Percentiles rank a stretch among this genome's conserved stretches.
These are phyloP conservation scores for Thelonectria olida DNA, from an alignment of 2,329 filamentous ascomycete genomes.

Conservation along the genomic window DNA sequence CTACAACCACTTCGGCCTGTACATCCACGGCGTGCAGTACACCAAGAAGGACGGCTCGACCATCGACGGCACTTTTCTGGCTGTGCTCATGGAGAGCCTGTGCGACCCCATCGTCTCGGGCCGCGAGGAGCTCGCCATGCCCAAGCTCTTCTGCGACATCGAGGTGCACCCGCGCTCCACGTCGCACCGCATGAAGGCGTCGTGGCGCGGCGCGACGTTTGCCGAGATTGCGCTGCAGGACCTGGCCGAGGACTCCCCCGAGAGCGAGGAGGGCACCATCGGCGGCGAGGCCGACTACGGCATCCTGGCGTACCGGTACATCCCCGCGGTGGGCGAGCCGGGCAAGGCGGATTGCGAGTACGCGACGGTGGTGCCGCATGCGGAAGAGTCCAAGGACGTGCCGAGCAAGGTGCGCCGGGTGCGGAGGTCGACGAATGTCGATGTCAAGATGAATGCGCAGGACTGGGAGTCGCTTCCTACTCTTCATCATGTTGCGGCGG, in stretches of 20 bases:
- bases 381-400: conserved; percentile 38
- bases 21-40: conserved; percentile 70
- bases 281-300: conserved; percentile 51
- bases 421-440: conserved; percentile 7
- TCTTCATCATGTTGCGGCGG: conserved; percentile 19
- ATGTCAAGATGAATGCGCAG: conserved; percentile 15
- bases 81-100: conserved; percentile 59
- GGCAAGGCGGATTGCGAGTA: conserved; percentile 65
- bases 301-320: conserved; percentile 65
- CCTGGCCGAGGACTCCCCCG: conserved; percentile 9
- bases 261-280: conserved; percentile 18
- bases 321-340: conserved; percentile 61
- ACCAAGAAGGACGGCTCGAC: conserved; percentile 57
- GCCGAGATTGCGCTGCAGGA: conserved; percentile 16
- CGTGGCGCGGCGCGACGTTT: conserved; percentile 24
- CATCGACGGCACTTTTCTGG: conserved; percentile 62
- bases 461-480: conserved; percentile 22
- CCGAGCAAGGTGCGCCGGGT: conserved; percentile 41
- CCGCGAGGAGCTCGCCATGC: conserved; percentile 69
- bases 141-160: conserved; percentile 63
- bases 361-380: conserved; percentile 50
- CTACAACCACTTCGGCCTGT: conserved; percentile 67
- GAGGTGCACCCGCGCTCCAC: conserved; percentile 44
- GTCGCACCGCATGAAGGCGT: conserved; percentile 19
- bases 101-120: conserved; percentile 65